These are phyloP conservation scores for Liquidambar formosana DNA, from an alignment of 164 flowering plant species.

Conservation along the genomic window DNA sequence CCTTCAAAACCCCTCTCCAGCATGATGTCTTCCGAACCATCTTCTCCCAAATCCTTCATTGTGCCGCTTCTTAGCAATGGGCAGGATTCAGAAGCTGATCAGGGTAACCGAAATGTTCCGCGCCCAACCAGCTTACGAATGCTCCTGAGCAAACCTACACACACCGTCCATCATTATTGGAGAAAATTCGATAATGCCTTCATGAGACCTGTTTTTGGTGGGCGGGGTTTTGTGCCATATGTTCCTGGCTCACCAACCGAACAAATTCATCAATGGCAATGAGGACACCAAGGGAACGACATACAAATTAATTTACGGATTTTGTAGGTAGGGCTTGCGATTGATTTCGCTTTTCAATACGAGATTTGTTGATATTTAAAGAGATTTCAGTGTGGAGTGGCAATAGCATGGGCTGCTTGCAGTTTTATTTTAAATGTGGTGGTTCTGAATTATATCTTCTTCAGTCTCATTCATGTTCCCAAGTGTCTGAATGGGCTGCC, in stretches of 20 bases:
- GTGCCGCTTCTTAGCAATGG: conserved; percentile 66
- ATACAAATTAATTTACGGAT: conserved; percentile 1
- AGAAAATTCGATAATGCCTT: conserved; percentile 78
- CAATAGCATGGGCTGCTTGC: not conserved
- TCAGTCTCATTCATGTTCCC: not conserved
- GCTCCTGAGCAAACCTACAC: conserved; percentile 60
- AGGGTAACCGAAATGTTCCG: conserved; percentile 18
- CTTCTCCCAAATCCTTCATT: conserved; percentile 61
- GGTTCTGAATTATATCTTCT: not conserved
- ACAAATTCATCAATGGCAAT: conserved; percentile 30
- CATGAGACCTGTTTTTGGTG: conserved; percentile 94
- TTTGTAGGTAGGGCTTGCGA: conserved; percentile 9
- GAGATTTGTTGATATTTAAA: conserved; percentile 10
- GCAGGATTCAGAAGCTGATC: conserved; percentile 43
- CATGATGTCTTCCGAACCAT: conserved; percentile 53
- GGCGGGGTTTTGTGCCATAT: conserved; percentile 79
- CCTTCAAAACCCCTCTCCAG: conserved; percentile 47
- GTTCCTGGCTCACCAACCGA: conserved; percentile 89
- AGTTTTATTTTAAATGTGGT: not conserved
- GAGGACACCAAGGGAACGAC: not conserved
- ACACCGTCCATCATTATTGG: conserved; percentile 84
- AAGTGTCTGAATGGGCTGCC: not conserved
- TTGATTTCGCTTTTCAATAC: conserved; percentile 16
- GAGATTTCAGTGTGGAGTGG: conserved; percentile 13
- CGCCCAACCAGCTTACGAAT: conserved; percentile 67